Evolutionary conservation across 2,329 filamentous ascomycete species (phyloP).

Genomic region (Hyphodiscus sp.): DNA sequence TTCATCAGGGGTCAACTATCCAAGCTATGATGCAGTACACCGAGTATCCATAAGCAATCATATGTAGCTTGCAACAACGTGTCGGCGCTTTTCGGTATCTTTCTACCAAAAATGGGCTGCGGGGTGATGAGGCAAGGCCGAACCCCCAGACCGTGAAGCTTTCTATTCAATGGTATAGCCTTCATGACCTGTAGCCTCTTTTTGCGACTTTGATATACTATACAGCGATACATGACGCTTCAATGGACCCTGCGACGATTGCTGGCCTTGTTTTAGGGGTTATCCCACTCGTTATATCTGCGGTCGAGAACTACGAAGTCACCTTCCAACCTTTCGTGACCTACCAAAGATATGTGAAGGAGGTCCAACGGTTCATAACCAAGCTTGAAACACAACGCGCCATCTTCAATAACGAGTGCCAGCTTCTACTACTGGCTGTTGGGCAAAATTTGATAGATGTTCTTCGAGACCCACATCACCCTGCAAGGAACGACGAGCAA

Average conservation of each 20-base stretch:
- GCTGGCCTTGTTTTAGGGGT: slow-evolving; percentile 1
- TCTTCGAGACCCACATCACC: slow-evolving; percentile 1
- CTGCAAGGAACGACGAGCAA: neutral
- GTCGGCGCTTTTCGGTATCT: too few species aligned
- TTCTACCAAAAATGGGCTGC: too few species aligned
- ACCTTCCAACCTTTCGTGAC: slow-evolving; percentile 5
- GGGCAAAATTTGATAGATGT: slow-evolving; percentile 1
- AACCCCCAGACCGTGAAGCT: too few species aligned
- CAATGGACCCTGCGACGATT: slow-evolving; percentile 3
- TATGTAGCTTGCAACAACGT: too few species aligned
- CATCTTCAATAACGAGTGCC: slow-evolving; percentile 5
- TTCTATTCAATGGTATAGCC: too few species aligned
- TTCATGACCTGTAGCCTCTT: too few species aligned
- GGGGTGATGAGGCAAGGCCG: too few species aligned
- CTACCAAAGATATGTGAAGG: slow-evolving; percentile 1
- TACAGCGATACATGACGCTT: too few species aligned
- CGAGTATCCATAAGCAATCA: too few species aligned
- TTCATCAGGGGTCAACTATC: too few species aligned
- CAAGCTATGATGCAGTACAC: too few species aligned
- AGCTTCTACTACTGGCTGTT: neutral
- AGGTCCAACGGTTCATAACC: neutral
- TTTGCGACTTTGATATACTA: too few species aligned
- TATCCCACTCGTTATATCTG: slow-evolving; percentile 2
- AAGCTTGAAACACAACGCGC: slow-evolving; percentile 1
- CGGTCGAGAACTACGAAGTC: slow-evolving; percentile 5